Base-by-base conservation (phyloP, 2,329 filamentous ascomycete species). In the Botrytis squamosa region DNA sequence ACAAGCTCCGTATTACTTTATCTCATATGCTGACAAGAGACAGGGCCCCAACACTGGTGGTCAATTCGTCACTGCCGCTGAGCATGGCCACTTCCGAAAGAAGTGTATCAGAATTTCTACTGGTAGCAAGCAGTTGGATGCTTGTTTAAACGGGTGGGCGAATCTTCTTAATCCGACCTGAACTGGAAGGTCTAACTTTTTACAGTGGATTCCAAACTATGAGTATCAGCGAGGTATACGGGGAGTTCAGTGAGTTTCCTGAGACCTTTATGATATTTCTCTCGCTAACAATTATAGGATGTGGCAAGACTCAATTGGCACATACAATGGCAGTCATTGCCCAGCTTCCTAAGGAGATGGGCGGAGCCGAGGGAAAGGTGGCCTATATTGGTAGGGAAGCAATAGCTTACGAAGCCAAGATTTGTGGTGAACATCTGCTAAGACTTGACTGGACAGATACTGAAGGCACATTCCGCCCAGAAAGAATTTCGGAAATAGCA, bases 301-400 rank as follows among this genome's bases (percentile, higher is more conserved):
- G 90, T 80, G 90, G 90, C 74, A 92, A 92, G 82, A 92, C 90
- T 29, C 90, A 92, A 80, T 83, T 92, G 42, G 89, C 88, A 7
- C 90, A 92, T 80, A 92, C 90, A 8, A 88, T 92, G 85, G 88
- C 89, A 60, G 90, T 92, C 52, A 85, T 90, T 71, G 88, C 89
- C 69, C 81, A 88, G 78, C 81, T 88, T 59, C 86, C 86, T 25
- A 62, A 85, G 79, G 88, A 90, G 29, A 86, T 90, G 83, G 90
- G 90, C 20, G 90, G 90, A 38, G 90, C 88, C 46, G 88, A 90
- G 79, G 90, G 90, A 57, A 92, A 91, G 78, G 90, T 91, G 68
- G 90, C 89, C 33, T 91, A 91, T 77, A 91, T 92, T 77, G 90
- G 86, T 86, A 77, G 20, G n/a, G n/a, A 44, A 38, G 66, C 40